Evolutionary conservation across 768 basidiomycete genomes (phyloP), one percentile per base, ranked within the genome.

Genomic region (Pholiota molesta): DNA sequence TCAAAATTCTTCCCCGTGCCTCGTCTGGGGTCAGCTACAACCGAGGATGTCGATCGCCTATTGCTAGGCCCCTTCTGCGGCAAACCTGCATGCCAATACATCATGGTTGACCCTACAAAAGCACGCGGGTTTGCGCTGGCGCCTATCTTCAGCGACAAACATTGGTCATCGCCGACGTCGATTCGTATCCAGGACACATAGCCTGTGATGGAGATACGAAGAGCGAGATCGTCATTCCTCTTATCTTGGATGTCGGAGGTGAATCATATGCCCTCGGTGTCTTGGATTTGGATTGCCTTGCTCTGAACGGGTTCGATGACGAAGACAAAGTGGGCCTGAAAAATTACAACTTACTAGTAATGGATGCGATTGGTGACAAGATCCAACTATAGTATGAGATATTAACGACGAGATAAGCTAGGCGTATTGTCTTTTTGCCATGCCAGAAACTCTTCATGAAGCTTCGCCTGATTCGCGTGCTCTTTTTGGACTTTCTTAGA

Each of bases 191-290:
- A 0, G 95, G 96, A 0, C 97, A 99, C 71, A 97, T 97, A 63
- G 93, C 94, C 2, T 98, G 97, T 70, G 95, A 98, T 66, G 92
- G 88, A 21, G 87, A 89, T 57, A 97, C 96, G 2, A 89, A 89
- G 69, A 93, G 92, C 68, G 97, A 99, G 73, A 86, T 98, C 54
- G 95, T 97, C 23, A 78, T 91, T 54, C 96, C 96, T 7, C 79
- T 98, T 17, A 71, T 88, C 49, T 65, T 81, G 40, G 65, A 63
- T 35, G 56, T 73, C 55, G 74, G 73, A 40, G 74, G 67, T n/a
- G 69, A 71, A 28, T 67, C 70, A 31, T 63, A 73, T 40, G 73
- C 78, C 16, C 60, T 85, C 52, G 87, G 87, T n/a, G 86, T 90
- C 19, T 75, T 97, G 44, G 95, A 98, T 76, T 78, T 98, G 47